These are phyloP conservation scores for Didymosphaeria variabile DNA, from an alignment of 2,329 filamentous ascomycete species.

Conservation along the genomic window DNA sequence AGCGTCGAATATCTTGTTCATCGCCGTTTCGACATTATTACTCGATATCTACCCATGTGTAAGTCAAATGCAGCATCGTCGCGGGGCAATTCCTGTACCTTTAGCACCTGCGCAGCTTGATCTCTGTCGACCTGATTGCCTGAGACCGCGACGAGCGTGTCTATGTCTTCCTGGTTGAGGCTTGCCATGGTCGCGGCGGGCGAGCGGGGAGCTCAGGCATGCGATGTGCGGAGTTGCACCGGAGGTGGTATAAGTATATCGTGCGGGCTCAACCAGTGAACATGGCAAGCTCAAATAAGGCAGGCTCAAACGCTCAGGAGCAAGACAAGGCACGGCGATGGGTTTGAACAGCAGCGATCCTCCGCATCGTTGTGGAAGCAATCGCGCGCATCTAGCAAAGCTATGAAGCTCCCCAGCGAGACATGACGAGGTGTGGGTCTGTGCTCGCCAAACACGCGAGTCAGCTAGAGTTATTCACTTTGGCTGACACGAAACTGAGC, in stretches of 20 bases:
- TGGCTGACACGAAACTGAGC: no score
- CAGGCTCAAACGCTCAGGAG: constrained; percentile 2
- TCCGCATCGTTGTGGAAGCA: constrained; percentile 15
- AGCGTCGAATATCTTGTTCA: constrained; percentile 32
- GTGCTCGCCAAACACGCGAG: constrained; percentile 10
- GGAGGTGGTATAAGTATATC: constrained; percentile 4
- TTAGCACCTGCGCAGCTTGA: constrained; percentile 31
- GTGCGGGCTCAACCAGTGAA: constrained; percentile 2
- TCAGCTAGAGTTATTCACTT: neutral
- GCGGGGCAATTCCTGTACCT: constrained; percentile 13
- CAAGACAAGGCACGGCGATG: neutral
- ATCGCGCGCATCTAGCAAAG: constrained; percentile 12
- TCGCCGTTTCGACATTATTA: constrained; percentile 34
- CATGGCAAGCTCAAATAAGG: neutral
- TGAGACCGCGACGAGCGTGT: constrained; percentile 21
- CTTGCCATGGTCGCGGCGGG: constrained; percentile 16
- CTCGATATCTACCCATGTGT: constrained; percentile 32
- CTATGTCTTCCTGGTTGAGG: constrained; percentile 19
- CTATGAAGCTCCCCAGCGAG: constrained; percentile 9
- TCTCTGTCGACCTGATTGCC: constrained; percentile 26
- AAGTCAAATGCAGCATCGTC: constrained; percentile 9
- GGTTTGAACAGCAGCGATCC: neutral
- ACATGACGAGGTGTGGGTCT: constrained; percentile 16
- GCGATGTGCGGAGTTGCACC: constrained; percentile 16
- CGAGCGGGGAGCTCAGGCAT: neutral